Conservation (phyloP, 2,329 filamentous ascomycete genomes). For the Aspergillus uvarum region DNA sequence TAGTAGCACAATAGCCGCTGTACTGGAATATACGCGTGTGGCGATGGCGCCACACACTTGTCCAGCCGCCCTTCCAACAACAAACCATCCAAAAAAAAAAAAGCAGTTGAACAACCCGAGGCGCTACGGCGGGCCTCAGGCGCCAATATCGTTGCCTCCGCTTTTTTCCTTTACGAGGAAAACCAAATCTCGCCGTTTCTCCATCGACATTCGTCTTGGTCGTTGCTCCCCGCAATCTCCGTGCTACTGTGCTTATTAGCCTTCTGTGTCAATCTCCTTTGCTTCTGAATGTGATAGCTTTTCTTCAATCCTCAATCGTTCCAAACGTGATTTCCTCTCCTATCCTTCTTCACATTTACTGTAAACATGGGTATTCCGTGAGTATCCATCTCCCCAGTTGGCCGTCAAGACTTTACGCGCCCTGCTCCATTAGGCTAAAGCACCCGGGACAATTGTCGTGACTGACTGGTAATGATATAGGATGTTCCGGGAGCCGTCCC, state of each 20-base stretch:
- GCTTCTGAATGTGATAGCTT: slow-evolving; percentile 7
- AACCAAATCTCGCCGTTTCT: slow-evolving; percentile 27
- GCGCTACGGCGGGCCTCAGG: slow-evolving; percentile 21
- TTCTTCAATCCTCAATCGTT: slow-evolving; percentile 2
- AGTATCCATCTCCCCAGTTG: slow-evolving; percentile 17
- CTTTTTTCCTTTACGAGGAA: slow-evolving; percentile 25
- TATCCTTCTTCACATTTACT: slow-evolving; percentile 1
- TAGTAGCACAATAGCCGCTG: neutral
- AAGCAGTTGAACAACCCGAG: neutral
- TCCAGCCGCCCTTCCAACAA: neutral
- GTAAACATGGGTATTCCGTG: slow-evolving; percentile 45
- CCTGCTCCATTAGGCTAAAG: slow-evolving; percentile 14
- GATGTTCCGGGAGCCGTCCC: slow-evolving; percentile 57
- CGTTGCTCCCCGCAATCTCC: slow-evolving; percentile 19
- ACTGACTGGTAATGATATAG: slow-evolving; percentile 37
- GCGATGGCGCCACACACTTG: neutral
- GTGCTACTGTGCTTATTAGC: slow-evolving; percentile 12
- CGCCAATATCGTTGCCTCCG: slow-evolving; percentile 19
- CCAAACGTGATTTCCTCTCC: slow-evolving; percentile 12
- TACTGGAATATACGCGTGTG: slow-evolving; percentile 18
- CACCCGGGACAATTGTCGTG: slow-evolving; percentile 13
- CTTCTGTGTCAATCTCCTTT: slow-evolving; percentile 14
- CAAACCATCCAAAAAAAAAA: neutral
- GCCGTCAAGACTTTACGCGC: slow-evolving; percentile 15
- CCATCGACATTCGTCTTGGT: slow-evolving; percentile 22